phyloP scores from a whole-genome alignment of 1,139 yeast genomes.

The Suhomyces coccinellae region DNA sequence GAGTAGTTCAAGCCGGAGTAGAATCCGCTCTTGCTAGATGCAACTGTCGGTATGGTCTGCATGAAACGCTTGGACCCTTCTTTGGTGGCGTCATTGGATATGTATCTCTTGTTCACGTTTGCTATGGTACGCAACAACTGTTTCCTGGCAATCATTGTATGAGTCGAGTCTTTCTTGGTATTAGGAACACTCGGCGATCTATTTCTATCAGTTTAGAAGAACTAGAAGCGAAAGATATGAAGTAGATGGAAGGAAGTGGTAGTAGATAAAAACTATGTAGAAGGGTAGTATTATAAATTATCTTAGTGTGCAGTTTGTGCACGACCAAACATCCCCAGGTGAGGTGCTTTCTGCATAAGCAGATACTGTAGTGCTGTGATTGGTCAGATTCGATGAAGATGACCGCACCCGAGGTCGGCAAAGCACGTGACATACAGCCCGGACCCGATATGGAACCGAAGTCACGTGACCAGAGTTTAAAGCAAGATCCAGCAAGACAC shows the following conservation, averaged over 20 bases:
- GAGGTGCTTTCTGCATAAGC: constrained; percentile 7
- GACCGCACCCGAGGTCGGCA: constrained; percentile 10
- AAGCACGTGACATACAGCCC: background rate
- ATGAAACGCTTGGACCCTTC: constrained; percentile 39
- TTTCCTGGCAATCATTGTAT: constrained; percentile 19
- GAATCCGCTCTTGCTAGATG: constrained; percentile 22
- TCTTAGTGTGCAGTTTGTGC: background rate
- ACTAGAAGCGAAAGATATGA: background rate
- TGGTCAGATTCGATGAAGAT: background rate
- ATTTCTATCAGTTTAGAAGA: background rate
- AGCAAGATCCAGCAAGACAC: no score
- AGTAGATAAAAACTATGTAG: background rate
- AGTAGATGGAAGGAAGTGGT: background rate
- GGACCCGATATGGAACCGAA: background rate
- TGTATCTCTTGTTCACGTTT: constrained; percentile 19
- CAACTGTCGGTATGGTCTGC: constrained; percentile 41
- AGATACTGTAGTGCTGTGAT: constrained; percentile 1
- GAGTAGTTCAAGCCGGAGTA: constrained; percentile 32
- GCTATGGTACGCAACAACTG: constrained; percentile 14
- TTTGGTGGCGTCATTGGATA: constrained; percentile 28
- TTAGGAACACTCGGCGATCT: background rate
- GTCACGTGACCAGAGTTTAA: background rate
- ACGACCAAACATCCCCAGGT: constrained; percentile 11
- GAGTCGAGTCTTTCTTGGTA: background rate
- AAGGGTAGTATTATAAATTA: background rate